Conservation (phyloP, 352 stramenopile species). For the Halophytophthora polymorphica region DNA sequence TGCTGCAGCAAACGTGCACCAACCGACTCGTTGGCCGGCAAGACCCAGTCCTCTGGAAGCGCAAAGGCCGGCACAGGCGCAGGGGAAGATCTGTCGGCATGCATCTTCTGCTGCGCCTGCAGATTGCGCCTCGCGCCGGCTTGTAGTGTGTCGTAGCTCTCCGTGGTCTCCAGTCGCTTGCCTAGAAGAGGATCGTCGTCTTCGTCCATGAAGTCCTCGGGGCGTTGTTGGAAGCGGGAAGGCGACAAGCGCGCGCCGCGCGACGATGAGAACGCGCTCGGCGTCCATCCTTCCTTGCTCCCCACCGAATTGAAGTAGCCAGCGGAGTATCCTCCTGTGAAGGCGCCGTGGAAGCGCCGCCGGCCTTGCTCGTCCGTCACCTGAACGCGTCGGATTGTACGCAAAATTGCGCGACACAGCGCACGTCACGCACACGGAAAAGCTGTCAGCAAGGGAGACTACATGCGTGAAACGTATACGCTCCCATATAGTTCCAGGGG, state of each 20-base stretch:
- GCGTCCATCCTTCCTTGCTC: slow-evolving; percentile 86
- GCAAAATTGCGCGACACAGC: not conserved
- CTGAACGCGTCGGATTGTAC: slow-evolving; percentile 14
- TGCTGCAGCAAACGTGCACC: slow-evolving; percentile 76
- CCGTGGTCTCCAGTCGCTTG: slow-evolving; percentile 64
- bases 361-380: slow-evolving; percentile 71
- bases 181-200: slow-evolving; percentile 90
- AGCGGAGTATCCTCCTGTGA: slow-evolving; percentile 92
- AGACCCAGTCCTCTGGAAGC: slow-evolving; percentile 73
- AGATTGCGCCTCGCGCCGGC: slow-evolving; percentile 27
- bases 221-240: slow-evolving; percentile 42
- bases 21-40: slow-evolving; percentile 73
- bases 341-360: slow-evolving; percentile 91
- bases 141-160: slow-evolving; percentile 63
- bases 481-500: no score
- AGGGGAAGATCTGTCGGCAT: not conserved
- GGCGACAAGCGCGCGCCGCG: slow-evolving; percentile 32
- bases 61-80: slow-evolving; percentile 32
- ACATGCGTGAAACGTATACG: no score
- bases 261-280: slow-evolving; percentile 81
- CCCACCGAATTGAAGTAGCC: slow-evolving; percentile 94
- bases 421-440: not conserved
- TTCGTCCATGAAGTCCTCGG: slow-evolving; percentile 94
- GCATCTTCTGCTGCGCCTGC: slow-evolving; percentile 19
- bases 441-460: slow-evolving; percentile 1